phyloP scores from a whole-genome alignment of 768 basidiomycete species.

The Boletus fagicola region DNA sequence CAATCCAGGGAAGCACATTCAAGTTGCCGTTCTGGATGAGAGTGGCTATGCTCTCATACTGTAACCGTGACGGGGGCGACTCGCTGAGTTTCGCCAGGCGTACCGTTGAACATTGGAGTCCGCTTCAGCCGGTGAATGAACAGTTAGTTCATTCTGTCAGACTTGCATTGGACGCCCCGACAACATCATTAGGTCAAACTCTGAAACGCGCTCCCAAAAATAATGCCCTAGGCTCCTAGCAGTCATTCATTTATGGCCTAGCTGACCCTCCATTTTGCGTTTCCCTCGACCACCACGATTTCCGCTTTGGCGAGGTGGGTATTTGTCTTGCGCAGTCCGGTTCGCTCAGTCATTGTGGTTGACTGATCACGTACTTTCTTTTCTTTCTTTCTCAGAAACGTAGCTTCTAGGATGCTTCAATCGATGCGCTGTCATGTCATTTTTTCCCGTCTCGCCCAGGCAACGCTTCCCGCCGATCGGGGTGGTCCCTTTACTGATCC shows the following conservation, averaged over 20 bases:
- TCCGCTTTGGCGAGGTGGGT: background rate
- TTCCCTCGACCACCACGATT: background rate
- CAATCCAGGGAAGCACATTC: background rate
- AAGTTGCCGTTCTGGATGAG: background rate
- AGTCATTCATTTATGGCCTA: background rate
- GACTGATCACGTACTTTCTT: slow-evolving; percentile 6
- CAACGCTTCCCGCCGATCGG: background rate
- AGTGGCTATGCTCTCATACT: slow-evolving; percentile 15
- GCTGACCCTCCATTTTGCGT: no score
- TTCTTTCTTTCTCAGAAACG: slow-evolving; percentile 13
- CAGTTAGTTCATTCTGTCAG: background rate
- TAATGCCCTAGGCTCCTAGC: no score
- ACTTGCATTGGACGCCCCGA: background rate
- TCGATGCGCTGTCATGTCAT: slow-evolving; percentile 9
- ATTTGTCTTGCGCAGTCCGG: background rate
- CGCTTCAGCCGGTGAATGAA: background rate
- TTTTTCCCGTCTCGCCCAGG: slow-evolving; percentile 6
- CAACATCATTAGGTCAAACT: background rate
- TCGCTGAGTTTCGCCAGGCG: slow-evolving; percentile 5
- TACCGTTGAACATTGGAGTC: background rate
- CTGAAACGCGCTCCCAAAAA: slow-evolving; percentile 1
- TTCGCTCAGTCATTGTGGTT: background rate
- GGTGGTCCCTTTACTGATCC: slow-evolving; percentile 11
- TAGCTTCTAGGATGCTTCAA: background rate
- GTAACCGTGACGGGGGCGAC: no score